Conservation (phyloP, 2,329 filamentous ascomycete species). For the Diaporthe batatas region DNA sequence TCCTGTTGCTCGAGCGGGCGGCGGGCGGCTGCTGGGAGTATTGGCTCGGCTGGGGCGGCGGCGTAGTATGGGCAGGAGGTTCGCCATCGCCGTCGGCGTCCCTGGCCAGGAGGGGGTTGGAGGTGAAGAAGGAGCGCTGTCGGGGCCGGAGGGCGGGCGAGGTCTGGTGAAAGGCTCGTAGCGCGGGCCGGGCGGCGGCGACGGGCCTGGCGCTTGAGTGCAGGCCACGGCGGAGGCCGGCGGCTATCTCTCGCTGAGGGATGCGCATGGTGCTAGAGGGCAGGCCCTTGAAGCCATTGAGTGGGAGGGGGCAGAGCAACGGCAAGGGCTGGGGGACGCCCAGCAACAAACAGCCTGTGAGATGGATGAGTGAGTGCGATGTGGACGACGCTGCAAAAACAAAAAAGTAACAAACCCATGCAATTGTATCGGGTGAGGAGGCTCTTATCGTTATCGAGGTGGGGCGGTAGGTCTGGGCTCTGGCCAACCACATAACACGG, state of each 20-base stretch:
- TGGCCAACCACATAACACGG: conserved; percentile 31
- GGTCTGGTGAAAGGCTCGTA: conserved; percentile 62
- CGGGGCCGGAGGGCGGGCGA: conserved; percentile 60
- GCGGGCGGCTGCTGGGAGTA: background rate
- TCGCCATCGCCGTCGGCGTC: conserved; percentile 46
- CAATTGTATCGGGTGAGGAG: background rate
- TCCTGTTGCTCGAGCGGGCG: conserved; percentile 30
- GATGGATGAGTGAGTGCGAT: background rate
- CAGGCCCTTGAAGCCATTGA: conserved; percentile 38
- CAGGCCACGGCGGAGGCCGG: conserved; percentile 42
- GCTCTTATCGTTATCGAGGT: conserved; percentile 27
- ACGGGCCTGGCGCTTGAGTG: conserved; percentile 45
- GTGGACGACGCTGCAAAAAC: background rate
- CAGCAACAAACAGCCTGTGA: background rate
- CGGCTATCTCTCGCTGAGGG: conserved; percentile 39
- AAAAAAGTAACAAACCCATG: background rate
- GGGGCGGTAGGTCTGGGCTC: background rate
- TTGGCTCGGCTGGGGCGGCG: background rate
- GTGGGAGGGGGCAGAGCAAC: background rate
- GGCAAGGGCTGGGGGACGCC: background rate
- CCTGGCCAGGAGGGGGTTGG: conserved; percentile 68
- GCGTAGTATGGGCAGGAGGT: background rate
- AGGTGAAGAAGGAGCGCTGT: conserved; percentile 75
- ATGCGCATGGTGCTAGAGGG: conserved; percentile 37
- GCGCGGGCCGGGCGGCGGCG: conserved; percentile 47